Evolutionary conservation across 2,329 filamentous ascomycete genomes (phyloP).

Genomic region (Exophiala aquamarina): DNA sequence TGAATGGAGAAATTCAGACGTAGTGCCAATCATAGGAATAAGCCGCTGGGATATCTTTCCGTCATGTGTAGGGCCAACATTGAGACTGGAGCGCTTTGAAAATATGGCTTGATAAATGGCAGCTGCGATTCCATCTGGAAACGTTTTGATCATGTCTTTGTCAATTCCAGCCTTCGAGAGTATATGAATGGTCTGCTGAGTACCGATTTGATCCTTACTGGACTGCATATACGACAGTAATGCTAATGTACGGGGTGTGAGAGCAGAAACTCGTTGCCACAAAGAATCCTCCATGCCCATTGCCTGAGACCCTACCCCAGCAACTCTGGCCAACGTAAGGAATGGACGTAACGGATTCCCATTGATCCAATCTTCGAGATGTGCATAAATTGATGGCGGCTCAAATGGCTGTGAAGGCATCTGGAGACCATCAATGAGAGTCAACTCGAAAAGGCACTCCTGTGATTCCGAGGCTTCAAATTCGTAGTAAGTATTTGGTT

Average conservation of each 20-base stretch:
- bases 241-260: conserved; percentile 19
- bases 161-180: conserved; percentile 58
- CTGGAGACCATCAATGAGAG: conserved; percentile 42
- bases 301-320: conserved; percentile 31
- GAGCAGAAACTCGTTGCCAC: conserved; percentile 4
- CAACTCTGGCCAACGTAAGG: conserved; percentile 51
- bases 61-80: neutral
- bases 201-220: neutral
- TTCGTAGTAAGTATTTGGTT: conserved; percentile 55
- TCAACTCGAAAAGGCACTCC: conserved; percentile 57
- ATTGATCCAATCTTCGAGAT: conserved; percentile 39
- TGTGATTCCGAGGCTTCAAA: conserved; percentile 59
- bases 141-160: conserved; percentile 67
- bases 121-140: conserved; percentile 80
- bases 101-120: conserved; percentile 81
- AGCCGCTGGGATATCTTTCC: no score
- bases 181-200: conserved; percentile 7
- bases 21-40: no score
- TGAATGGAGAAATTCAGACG: neutral
- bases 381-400: conserved; percentile 61
- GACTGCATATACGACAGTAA: conserved; percentile 13
- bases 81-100: conserved; percentile 3
- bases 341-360: conserved; percentile 40
- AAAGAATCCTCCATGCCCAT: conserved; percentile 3
- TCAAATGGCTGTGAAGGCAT: conserved; percentile 52